Evolutionary conservation across 768 basidiomycete genomes (phyloP), one percentile per base, ranked within the genome.

Genomic region (Hypsizygus marmoreus): DNA sequence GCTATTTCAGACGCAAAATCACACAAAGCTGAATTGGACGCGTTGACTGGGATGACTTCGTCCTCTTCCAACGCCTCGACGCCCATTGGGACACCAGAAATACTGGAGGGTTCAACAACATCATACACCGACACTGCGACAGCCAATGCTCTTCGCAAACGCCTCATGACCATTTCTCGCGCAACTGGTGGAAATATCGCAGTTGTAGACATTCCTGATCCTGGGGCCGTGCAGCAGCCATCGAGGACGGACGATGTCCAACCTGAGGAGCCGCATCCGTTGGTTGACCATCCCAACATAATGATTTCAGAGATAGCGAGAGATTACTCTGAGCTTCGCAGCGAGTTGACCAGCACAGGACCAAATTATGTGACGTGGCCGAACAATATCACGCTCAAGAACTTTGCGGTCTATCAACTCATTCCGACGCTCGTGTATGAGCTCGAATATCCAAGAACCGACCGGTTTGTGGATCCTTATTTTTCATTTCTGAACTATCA

Each of bases 361-460:
- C 79, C 83, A 6, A 63, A 73, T 37, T 69, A 72, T 40, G 75
- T 94, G 29, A 76, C 74, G 13, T 99, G 90, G 82, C 95, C 95
- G 0, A 74, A 84, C 36, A 97, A 94, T 62, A 77, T 98, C 50
- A 86, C 84, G 0, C 77, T 82, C 60, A 79, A 75, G 58, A 87
- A 92, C 65, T 98, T 94, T 61, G 79, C 79, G 22, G 78, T 86
- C 29, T 99, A 95, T 67, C 81, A 91, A 68, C 69, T 95, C 29
- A 84, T 90, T 35, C 97, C 97, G 11, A 92, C 92, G 0, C 75
- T 99, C 32, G 94, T 97, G 6, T 99, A 99, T 60, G 94, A 98
- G 64, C 73, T 98, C 25, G 95, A 97, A 66, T 99, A 95, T 64
- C 95, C 95, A 8, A 73, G 95, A 40, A 97, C 95, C 8, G 82